Conservation (phyloP, 345 rosid species). For the Hevea brasiliensis region DNA sequence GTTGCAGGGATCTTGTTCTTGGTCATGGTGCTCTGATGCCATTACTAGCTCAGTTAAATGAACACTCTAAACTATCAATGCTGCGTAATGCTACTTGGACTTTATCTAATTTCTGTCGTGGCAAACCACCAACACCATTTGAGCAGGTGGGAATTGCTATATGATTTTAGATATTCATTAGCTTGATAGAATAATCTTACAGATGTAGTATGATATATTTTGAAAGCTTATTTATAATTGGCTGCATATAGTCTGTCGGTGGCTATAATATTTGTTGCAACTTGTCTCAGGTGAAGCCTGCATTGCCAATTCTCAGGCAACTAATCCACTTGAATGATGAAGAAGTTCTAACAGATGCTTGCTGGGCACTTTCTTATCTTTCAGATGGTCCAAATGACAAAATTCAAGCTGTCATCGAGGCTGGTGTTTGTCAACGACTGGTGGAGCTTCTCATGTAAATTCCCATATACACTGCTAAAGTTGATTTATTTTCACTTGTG, state of each 20-base stretch:
- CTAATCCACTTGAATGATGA: constrained; percentile 36
- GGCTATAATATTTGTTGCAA: constrained; percentile 9
- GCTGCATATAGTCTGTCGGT: not conserved
- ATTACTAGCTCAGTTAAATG: constrained; percentile 65
- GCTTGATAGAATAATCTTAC: not conserved
- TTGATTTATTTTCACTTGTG: not conserved
- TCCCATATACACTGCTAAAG: not conserved
- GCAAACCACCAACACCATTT: constrained; percentile 75
- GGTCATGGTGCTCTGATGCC: constrained; percentile 63
- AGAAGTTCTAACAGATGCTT: constrained; percentile 39
- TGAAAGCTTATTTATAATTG: not conserved
- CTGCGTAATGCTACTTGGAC: constrained; percentile 84
- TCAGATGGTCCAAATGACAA: constrained; percentile 42
- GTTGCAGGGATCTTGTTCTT: constrained; percentile 73
- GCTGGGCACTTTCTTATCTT: constrained; percentile 45
- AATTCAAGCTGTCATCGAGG: constrained; percentile 43
- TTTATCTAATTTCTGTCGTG: constrained; percentile 72
- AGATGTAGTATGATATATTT: not conserved
- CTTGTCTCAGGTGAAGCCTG: constrained; percentile 36
- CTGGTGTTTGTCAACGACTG: constrained; percentile 39
- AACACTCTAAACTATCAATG: constrained; percentile 66
- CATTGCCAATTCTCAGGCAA: constrained; percentile 25
- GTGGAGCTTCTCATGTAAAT: constrained; percentile 42
- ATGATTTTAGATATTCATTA: not conserved
- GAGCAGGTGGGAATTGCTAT: constrained; percentile 50